Evolutionary conservation across 73 alveolate species (phyloP).

Genomic region (Tetrahymena elliotti): DNA sequence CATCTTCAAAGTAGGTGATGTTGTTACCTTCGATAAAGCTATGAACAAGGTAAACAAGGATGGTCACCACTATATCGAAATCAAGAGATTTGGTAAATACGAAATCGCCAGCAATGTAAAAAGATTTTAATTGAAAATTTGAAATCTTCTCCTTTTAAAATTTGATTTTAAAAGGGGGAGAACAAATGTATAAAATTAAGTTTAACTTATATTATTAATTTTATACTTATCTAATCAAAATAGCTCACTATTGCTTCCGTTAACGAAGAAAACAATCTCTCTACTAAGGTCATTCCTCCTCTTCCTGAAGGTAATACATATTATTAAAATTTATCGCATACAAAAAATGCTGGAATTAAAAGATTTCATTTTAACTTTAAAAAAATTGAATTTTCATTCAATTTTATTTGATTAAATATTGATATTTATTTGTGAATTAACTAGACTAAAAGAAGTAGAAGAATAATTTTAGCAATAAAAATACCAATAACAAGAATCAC

Average conservation of each 20-base stretch:
- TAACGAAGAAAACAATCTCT: background rate
- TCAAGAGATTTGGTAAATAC: background rate
- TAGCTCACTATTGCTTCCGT: background rate
- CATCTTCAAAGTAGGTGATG: background rate
- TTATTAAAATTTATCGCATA: background rate
- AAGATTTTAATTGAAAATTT: background rate
- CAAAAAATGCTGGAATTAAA: background rate
- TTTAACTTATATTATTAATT: background rate
- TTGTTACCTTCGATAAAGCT: background rate
- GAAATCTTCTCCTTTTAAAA: background rate
- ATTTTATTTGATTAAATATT: background rate
- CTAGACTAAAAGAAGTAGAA: background rate
- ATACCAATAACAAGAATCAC: background rate
- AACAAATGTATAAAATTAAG: background rate
- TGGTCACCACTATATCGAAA: background rate
- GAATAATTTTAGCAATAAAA: background rate
- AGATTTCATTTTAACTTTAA: no score
- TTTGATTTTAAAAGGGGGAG: background rate
- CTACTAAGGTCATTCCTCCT: background rate
- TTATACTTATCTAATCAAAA: background rate
- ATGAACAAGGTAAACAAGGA: background rate
- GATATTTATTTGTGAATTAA: background rate
- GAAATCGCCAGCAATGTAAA: background rate
- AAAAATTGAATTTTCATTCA: background rate
- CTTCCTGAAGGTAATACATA: background rate